Conservation (phyloP, 352 stramenopile genomes). For the Globisporangium barbulae region DNA sequence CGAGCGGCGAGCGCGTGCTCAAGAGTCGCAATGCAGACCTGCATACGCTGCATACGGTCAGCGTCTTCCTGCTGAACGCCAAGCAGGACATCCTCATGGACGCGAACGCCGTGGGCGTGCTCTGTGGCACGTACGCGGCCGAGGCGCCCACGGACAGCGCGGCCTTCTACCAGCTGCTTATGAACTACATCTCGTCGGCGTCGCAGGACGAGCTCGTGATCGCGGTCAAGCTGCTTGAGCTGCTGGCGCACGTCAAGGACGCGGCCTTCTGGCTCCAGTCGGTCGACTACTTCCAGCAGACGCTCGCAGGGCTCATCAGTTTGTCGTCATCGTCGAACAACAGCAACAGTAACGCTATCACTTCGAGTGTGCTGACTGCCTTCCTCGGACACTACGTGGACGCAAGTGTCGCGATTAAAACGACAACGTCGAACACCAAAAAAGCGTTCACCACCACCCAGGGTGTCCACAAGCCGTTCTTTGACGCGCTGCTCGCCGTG, state of each 20-base stretch:
- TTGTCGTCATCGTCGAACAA: neutral
- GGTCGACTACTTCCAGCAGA: slow-evolving; percentile 57
- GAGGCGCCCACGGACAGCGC: slow-evolving; percentile 24
- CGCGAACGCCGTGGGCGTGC: slow-evolving; percentile 38
- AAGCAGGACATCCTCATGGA: slow-evolving; percentile 83
- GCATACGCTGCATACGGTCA: slow-evolving; percentile 32
- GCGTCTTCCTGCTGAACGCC: slow-evolving; percentile 46
- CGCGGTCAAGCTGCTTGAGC: slow-evolving; percentile 56
- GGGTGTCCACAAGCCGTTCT: slow-evolving; percentile 49
- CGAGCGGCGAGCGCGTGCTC: slow-evolving; percentile 22
- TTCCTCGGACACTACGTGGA: slow-evolving; percentile 63
- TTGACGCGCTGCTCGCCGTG: slow-evolving; percentile 46
- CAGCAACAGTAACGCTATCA: slow-evolving; percentile 4
- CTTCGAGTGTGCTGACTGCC: slow-evolving; percentile 34
- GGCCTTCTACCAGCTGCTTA: slow-evolving; percentile 43
- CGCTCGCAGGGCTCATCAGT: slow-evolving; percentile 25
- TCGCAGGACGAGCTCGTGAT: slow-evolving; percentile 40
- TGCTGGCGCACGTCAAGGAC: slow-evolving; percentile 53
- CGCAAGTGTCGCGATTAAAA: slow-evolving; percentile 24
- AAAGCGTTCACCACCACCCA: slow-evolving; percentile 1
- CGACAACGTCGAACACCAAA: slow-evolving; percentile 20
- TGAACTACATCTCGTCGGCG: slow-evolving; percentile 46
- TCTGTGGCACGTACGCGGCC: slow-evolving; percentile 45
- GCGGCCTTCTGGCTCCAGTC: slow-evolving; percentile 62
- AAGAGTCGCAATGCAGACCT: slow-evolving; percentile 24